These are phyloP conservation scores for Ceratocystis lukuohia DNA, from an alignment of 2,329 filamentous ascomycete genomes.

Conservation along the genomic window DNA sequence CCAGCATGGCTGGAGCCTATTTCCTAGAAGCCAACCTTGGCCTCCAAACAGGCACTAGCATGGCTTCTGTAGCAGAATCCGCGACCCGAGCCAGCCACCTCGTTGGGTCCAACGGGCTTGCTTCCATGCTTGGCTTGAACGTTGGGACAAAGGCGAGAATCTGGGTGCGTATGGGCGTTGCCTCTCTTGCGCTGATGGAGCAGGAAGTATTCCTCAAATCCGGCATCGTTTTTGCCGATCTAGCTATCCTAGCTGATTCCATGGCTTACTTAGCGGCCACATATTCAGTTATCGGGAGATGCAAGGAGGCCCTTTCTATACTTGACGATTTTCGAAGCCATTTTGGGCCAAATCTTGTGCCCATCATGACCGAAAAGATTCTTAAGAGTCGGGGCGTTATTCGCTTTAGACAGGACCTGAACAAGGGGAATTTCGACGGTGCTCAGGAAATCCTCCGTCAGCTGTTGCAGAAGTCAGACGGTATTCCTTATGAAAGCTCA, in stretches of 20 bases:
- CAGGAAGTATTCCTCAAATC: constrained; percentile 58
- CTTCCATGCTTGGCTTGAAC: constrained; percentile 3
- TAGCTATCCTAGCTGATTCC: constrained; percentile 55
- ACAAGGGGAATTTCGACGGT: constrained; percentile 39
- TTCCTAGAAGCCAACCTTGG: constrained; percentile 74
- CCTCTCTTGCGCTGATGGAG: constrained; percentile 38
- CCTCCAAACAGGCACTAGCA: constrained; percentile 57
- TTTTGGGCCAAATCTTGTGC: constrained; percentile 1
- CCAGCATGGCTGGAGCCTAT: constrained; percentile 67
- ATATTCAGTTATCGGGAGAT: constrained; percentile 17
- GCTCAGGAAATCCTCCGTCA: constrained; percentile 39
- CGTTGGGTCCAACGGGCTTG: constrained; percentile 7
- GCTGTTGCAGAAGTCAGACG: constrained; percentile 36
- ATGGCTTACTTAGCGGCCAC: constrained; percentile 48
- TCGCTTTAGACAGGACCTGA: constrained; percentile 49
- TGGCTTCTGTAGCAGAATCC: constrained; percentile 35
- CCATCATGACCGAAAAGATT: constrained; percentile 22
- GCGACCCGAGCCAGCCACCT: constrained; percentile 20
- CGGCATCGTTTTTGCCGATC: constrained; percentile 38
- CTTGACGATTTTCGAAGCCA: constrained; percentile 24
- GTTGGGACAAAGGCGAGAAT: constrained; percentile 26
- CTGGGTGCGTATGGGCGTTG: constrained; percentile 54
- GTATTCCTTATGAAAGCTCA: constrained; percentile 40
- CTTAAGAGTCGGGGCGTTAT: constrained; percentile 53
- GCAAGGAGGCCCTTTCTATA: constrained; percentile 48